Base-by-base conservation (phyloP, 345 rosid species). In the Heritiera fomes region DNA sequence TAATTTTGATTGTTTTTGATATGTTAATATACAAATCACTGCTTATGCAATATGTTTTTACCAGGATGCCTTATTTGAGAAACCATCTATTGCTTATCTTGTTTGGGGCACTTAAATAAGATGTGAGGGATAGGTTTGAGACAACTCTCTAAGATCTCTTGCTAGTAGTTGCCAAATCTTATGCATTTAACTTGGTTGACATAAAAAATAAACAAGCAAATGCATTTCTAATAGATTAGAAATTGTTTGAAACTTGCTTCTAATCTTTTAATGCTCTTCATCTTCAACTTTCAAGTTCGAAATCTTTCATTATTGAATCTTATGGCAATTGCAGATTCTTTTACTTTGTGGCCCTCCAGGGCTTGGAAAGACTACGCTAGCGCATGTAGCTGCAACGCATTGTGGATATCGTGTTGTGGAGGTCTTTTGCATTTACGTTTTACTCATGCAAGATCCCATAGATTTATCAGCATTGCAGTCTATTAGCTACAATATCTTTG, bases 291-390 rank as follows among this genome's bases (percentile, higher is more conserved):
- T 49, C 28, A 34, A 38, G 23, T 8, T 61, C 70, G 62, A 64
- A 34, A 68, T 49, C 79, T 15, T 56, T 74, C 52, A 59, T n/a
- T 38, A 49, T 62, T 68, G 67, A 72, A 71, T 81, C 77, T 60
- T 80, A 47, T 75, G 78, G 70, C 49, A 70, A 2, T 76, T 85
- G 93, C 93, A 94, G 99, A 87, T 96, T 80, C 99, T 96, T 78
- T 78, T 94, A 81, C 98, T 94, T 65, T 94, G 99, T 83, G 98
- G 99, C 70, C 91, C 99, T 73, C 99, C 98, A 30, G 99, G 99
- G 76, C 99, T 96, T 85, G 99, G 99, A 75, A 96, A 96, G 91
- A 96, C 99, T 77, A 96, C 99, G 15, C 97, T 96, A 83, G 99
- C 98, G 56, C 98, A 94, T 83, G 90, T 94, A 71, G 97, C 97